phyloP scores from a whole-genome alignment of 805 yeast species.

The Millerago galiae region DNA sequence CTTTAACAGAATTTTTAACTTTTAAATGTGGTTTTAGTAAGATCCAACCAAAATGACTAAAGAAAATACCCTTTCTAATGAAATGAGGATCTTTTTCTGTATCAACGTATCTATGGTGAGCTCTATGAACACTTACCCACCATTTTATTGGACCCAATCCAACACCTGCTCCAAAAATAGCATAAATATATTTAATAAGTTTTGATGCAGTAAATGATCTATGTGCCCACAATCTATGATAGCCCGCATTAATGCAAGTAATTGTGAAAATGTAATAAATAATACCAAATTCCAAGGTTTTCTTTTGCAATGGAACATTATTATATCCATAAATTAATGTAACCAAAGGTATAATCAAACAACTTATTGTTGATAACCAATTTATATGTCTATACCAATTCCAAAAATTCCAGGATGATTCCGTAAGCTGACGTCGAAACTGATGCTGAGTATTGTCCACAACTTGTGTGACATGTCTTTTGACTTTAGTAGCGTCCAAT shows the following conservation, averaged over 20 bases:
- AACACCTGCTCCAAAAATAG: conserved; percentile 61
- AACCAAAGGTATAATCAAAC: conserved; percentile 44
- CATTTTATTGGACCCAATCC: conserved; percentile 71
- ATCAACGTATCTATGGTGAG: conserved; percentile 86
- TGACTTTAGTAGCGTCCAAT: conserved; percentile 2
- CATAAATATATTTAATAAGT: conserved; percentile 41
- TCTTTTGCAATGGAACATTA: conserved; percentile 36
- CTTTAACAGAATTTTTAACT: conserved; percentile 29
- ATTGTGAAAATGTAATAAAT: conserved; percentile 55
- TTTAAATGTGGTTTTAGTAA: conserved; percentile 59
- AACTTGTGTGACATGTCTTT: conserved; percentile 4
- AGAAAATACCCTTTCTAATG: conserved; percentile 71
- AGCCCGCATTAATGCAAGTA: conserved; percentile 74
- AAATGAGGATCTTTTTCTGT: conserved; percentile 86
- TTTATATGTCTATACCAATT: conserved; percentile 71
- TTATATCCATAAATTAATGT: conserved; percentile 37
- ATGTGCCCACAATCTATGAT: conserved; percentile 74
- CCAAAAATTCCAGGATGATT: conserved; percentile 45
- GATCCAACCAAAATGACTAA: conserved; percentile 89
- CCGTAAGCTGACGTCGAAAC: conserved; percentile 13
- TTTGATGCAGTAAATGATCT: conserved; percentile 43
- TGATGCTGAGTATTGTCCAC: conserved; percentile 9
- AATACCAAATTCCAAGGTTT: conserved; percentile 49
- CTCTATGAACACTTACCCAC: conserved; percentile 83
- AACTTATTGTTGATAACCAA: conserved; percentile 52